Conservation (phyloP, 202 grass and related monocot species). For the Schoenoplectus tabernaemontani region DNA sequence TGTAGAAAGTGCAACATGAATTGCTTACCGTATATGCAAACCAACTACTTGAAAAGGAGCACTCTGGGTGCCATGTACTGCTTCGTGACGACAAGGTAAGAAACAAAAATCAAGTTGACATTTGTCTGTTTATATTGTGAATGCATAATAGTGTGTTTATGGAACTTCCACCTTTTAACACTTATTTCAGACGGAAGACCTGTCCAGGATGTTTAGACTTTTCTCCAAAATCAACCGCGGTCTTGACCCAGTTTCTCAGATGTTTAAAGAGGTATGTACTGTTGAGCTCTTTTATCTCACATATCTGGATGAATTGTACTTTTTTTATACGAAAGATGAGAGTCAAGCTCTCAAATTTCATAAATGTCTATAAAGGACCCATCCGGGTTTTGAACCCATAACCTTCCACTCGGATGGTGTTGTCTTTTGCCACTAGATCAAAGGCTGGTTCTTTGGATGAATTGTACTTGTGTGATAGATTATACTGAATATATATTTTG, state of each 20-base stretch:
- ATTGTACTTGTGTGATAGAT: no score
- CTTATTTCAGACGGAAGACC: conserved; percentile 63
- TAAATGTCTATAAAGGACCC: no score
- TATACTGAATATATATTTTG: conserved; percentile 7
- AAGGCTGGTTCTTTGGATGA: no score
- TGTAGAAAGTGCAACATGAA: conserved; percentile 95
- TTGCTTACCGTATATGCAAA: conserved; percentile 82
- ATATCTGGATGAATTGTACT: background rate
- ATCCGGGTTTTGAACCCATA: no score
- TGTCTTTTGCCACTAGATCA: no score
- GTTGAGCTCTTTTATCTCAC: background rate
- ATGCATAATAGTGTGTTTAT: background rate
- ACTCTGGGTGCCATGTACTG: conserved; percentile 93
- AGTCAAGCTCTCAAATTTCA: no score
- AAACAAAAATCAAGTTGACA: background rate
- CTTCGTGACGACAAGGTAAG: conserved; percentile 91
- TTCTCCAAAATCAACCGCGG: conserved; percentile 78
- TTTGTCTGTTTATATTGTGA: conserved; percentile 20
- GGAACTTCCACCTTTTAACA: conserved; percentile 6
- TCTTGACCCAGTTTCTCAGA: conserved; percentile 81
- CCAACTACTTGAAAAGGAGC: conserved; percentile 88
- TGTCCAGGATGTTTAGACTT: conserved; percentile 92
- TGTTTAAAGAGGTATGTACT: conserved; percentile 73
- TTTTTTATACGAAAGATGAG: no score
- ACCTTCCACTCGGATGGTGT: no score